Percentiles rank a stretch among this genome's conserved stretches.
These are phyloP conservation scores for Tetradesmus lagerheimii DNA, from an alignment of 139 green algal genomes.

Conservation along the genomic window DNA sequence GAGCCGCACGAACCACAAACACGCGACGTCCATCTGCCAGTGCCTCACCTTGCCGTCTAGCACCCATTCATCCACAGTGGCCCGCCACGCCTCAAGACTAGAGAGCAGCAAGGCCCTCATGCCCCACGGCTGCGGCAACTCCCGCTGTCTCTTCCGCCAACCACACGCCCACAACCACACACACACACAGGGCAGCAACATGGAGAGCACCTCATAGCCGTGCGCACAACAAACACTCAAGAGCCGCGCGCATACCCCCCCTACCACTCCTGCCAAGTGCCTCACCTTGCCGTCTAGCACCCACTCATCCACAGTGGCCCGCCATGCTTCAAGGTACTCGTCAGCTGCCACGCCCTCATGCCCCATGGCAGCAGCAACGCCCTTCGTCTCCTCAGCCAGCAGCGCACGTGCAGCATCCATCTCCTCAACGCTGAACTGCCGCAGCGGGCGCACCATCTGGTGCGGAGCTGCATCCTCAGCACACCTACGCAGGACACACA, in stretches of 20 bases:
- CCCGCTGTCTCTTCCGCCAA: no score
- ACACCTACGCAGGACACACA: not conserved
- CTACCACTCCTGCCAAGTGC: not conserved
- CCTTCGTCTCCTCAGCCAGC: slow-evolving; percentile 63
- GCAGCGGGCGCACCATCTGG: slow-evolving; percentile 44
- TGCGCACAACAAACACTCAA: not conserved
- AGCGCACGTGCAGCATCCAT: slow-evolving; percentile 59
- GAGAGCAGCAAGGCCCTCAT: no score
- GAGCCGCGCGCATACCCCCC: not conserved
- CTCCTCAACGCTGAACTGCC: slow-evolving; percentile 57
- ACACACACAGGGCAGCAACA: not conserved
- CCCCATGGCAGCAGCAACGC: slow-evolving; percentile 63
- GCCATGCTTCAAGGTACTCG: slow-evolving; percentile 74
- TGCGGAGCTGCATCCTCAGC: slow-evolving; percentile 27
- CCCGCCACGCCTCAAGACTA: no score
- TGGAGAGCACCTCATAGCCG: not conserved
- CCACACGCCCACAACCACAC: not conserved
- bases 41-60: no score
- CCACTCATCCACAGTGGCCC: slow-evolving; percentile 66
- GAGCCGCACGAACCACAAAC: no score
- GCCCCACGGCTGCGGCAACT: no score
- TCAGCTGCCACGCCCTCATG: slow-evolving; percentile 49
- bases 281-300: slow-evolving; percentile 67
- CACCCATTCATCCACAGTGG: not conserved
- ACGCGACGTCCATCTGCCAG: no score